A percentile compares a stretch with the other conserved stretches of the same genome.
Conservation (phyloP, 73 alveolate genomes). For the Symbiodinium natans region DNA sequence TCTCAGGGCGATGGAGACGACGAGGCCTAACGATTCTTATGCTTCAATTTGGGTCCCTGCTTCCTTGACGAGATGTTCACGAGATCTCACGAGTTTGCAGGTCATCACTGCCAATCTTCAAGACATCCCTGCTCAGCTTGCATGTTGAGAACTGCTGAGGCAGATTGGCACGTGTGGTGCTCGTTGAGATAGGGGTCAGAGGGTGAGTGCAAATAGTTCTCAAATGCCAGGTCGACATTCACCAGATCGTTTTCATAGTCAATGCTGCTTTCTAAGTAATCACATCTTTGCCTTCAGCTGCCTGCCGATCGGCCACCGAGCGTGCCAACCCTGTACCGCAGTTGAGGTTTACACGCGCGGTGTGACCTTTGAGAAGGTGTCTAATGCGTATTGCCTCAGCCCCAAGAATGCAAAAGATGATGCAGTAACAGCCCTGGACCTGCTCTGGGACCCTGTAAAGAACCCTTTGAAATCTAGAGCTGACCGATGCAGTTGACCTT, state of each 20-base stretch:
- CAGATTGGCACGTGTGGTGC: neutral
- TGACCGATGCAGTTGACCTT: no score
- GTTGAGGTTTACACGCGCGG: slow-evolving; percentile 43
- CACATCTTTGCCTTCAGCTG: neutral
- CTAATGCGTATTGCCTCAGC: slow-evolving; percentile 23
- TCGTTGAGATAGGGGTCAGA: no score
- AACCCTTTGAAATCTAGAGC: no score
- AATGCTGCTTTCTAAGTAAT: neutral
- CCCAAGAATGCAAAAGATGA: no score
- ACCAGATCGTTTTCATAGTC: slow-evolving; percentile 38
- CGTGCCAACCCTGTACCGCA: neutral
- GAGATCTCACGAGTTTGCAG: neutral
- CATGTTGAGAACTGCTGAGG: neutral
- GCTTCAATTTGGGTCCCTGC: no score
- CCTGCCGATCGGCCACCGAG: neutral
- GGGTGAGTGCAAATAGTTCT: no score
- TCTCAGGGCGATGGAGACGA: neutral
- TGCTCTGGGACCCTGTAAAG: no score
- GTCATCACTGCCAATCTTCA: neutral
- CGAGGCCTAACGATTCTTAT: neutral
- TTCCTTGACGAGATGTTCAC: no score
- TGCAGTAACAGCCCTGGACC: no score
- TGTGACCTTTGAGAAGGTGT: slow-evolving; percentile 43
- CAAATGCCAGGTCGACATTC: slow-evolving; percentile 43
- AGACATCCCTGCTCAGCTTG: neutral